A percentile compares a stretch with the other conserved stretches of the same genome.
Evolutionary conservation across 2,329 filamentous ascomycete genomes (phyloP).

Genomic region (Monilinia polystroma): DNA sequence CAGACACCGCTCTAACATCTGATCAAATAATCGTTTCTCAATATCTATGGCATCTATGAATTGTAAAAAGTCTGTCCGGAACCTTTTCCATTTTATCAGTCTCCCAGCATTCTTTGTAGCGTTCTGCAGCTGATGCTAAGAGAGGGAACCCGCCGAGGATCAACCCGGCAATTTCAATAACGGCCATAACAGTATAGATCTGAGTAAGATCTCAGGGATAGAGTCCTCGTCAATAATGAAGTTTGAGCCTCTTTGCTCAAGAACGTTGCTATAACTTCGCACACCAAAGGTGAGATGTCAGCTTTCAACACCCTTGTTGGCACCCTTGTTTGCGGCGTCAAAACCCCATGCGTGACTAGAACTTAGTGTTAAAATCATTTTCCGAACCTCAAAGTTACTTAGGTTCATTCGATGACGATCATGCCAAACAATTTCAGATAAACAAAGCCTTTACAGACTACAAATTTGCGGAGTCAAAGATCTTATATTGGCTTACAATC

Average conservation of each 20-base stretch:
- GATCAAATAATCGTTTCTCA: slow-evolving; percentile 23
- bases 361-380: too few species aligned
- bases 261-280: not conserved
- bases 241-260: not conserved
- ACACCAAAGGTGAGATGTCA: not conserved
- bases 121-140: slow-evolving; percentile 31
- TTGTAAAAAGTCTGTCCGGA: slow-evolving; percentile 28
- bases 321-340: not conserved
- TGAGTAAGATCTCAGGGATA: not conserved
- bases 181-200: not conserved
- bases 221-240: not conserved
- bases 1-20: too few species aligned
- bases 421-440: not conserved
- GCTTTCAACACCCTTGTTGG: not conserved
- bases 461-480: not conserved
- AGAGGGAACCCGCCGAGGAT: slow-evolving; percentile 33
- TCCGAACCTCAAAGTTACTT: too few species aligned
- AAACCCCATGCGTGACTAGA: too few species aligned
- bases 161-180: slow-evolving; percentile 30
- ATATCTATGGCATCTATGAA: slow-evolving; percentile 29
- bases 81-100: slow-evolving; percentile 34
- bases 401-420: not conserved
- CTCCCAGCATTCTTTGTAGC: slow-evolving; percentile 35
- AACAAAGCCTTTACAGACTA: not conserved
- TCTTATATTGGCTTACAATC: not conserved